Percentiles rank a stretch among this genome's conserved stretches.
phyloP scores from a whole-genome alignment of 2,329 filamentous ascomycete species.

The Atkinsonella hypoxylon region DNA sequence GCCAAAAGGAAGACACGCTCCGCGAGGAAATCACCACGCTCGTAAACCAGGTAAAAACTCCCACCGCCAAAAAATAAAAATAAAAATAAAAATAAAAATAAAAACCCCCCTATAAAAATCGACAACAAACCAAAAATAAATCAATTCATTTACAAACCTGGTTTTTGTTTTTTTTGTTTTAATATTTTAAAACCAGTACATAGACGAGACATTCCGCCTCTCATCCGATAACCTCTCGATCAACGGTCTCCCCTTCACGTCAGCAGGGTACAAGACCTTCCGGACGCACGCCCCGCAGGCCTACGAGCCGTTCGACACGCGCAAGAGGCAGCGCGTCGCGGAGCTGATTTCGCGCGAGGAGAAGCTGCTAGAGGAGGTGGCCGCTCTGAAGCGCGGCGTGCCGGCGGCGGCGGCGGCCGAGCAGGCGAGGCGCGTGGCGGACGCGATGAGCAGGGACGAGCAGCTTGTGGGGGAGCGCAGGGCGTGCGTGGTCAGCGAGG shows the following conservation, averaged over 20 bases:
- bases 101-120: no score
- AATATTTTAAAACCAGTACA: no score
- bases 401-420: slow-evolving; percentile 32
- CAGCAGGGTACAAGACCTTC: slow-evolving; percentile 25
- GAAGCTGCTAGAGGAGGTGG: slow-evolving; percentile 51
- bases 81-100: no score
- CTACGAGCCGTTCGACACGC: slow-evolving; percentile 49
- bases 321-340: slow-evolving; percentile 46
- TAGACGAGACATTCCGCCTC: slow-evolving; percentile 45
- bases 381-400: slow-evolving; percentile 42
- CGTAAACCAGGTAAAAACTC: slow-evolving; percentile 48
- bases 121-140: no score
- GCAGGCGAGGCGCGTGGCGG: slow-evolving; percentile 28
- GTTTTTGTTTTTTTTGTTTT: no score
- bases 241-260: slow-evolving; percentile 43
- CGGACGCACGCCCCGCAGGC: slow-evolving; percentile 17
- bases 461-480: slow-evolving; percentile 24
- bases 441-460: slow-evolving; percentile 34
- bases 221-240: slow-evolving; percentile 49
- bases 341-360: slow-evolving; percentile 51
- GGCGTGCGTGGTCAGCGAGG: slow-evolving; percentile 10
- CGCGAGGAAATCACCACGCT: slow-evolving; percentile 46
- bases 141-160: no score
- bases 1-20: slow-evolving; percentile 40
- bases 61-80: no score